Evolutionary conservation across 2,329 filamentous ascomycete species (phyloP), one percentile per base, ranked within the genome.

Genomic region (Xylariaceae sp.): DNA sequence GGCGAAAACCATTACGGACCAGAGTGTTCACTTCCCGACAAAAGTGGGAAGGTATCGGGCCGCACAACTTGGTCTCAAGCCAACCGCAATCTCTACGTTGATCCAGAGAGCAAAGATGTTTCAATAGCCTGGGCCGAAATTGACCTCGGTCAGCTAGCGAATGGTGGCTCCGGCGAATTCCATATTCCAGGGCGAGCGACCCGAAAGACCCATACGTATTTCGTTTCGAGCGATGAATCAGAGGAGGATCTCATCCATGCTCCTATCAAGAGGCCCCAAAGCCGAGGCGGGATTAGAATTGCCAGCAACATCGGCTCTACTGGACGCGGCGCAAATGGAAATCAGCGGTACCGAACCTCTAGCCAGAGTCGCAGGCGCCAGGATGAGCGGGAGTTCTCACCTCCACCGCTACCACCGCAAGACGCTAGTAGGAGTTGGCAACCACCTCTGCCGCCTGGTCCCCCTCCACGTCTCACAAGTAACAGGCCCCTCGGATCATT

Each of bases 1-100:
- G 67, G 66, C 11, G 64, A 71, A 23, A 75, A 75, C 6, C 85
- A 88, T 66, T 86, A 79, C 64, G 80, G 81, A 1, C 73, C 77
- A 10, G 83, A 85, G 50, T 88, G 85, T 65, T 68, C 65, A 3
- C 54, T 71, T 32, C 67, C 69, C 27, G 55, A 56, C 29, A 55
- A 51, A 21, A 58, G 52, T 20, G 45, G 51, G 15, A 63, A 58
- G 29, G 50, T 59, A 10, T 50, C 53, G 18, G 68, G 61, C 13
- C 76, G 72, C 54, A 72, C 76, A 41, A 83, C 80, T 0, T 86
- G 82, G 82, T 80, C 79, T 24, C 64, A 74, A 48, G 66, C 69
- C 37, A 83, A 81, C 59, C 71, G 75, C 13, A 68, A 75, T 46
- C 71, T 71, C 29, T 85, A 82, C 60, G 43, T 83, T 21, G 79